Evolutionary conservation across 257 asterid species (phyloP).

Genomic region (Petrea volubilis): DNA sequence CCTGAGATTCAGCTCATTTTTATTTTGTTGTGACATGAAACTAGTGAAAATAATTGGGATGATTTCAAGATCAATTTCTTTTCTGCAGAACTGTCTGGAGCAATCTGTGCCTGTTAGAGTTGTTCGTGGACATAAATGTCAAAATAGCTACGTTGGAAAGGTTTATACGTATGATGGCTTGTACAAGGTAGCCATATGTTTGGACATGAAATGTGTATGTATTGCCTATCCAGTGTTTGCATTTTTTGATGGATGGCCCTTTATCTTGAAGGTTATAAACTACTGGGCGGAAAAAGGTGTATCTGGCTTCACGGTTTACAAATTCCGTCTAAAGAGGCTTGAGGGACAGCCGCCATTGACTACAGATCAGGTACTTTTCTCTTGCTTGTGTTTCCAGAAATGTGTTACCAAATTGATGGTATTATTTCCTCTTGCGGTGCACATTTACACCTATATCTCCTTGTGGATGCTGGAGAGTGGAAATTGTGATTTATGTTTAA

Average conservation of each 20-base stretch:
- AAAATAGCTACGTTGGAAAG: conserved; percentile 76
- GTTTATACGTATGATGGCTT: conserved; percentile 94
- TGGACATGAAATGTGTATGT: background rate
- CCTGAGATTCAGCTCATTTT: background rate
- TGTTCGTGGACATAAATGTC: conserved; percentile 77
- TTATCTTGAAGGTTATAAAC: conserved; percentile 55
- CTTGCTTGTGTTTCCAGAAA: background rate
- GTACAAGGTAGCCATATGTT: conserved; percentile 56
- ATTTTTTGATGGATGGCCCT: conserved; percentile 1
- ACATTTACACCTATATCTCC: background rate
- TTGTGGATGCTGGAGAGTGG: background rate
- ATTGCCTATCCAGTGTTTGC: background rate
- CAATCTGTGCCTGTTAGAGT: conserved; percentile 74
- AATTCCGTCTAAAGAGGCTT: conserved; percentile 64
- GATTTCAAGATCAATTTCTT: background rate
- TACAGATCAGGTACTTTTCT: conserved; percentile 61
- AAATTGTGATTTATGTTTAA: background rate
- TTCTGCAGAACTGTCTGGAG: conserved; percentile 66
- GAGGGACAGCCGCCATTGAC: conserved; percentile 84
- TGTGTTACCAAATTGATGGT: background rate
- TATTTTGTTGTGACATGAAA: background rate
- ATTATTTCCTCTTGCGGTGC: background rate
- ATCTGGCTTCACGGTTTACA: conserved; percentile 82
- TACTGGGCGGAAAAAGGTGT: conserved; percentile 91
- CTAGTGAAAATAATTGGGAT: background rate